Conservation (phyloP, 2,329 filamentous ascomycete genomes). For the Colletotrichum sp. region DNA sequence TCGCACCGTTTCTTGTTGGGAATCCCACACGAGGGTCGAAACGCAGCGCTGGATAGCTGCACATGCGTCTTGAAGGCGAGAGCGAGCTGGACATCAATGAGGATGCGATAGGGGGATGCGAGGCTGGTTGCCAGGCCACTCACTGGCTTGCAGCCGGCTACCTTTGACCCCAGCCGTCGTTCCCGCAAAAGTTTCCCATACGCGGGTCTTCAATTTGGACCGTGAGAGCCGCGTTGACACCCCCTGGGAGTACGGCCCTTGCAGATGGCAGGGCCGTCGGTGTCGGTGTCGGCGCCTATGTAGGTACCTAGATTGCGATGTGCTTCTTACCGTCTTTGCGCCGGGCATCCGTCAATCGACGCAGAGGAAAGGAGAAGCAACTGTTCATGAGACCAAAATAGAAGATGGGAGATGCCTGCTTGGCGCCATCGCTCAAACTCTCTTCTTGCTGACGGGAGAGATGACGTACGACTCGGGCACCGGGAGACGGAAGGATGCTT, state of each 20-base stretch:
- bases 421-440: not conserved
- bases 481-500: not conserved
- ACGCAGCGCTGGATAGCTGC: not conserved
- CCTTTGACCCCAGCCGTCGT: slow-evolving; percentile 1
- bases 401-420: slow-evolving; percentile 17
- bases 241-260: slow-evolving; percentile 7
- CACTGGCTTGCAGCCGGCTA: not conserved
- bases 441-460: slow-evolving; percentile 9
- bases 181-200: slow-evolving; percentile 6
- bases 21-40: not conserved
- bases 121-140: not conserved
- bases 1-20: not conserved
- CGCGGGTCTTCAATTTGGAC: slow-evolving; percentile 19
- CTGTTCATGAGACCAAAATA: not conserved
- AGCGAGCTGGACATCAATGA: not conserved
- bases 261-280: not conserved
- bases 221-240: slow-evolving; percentile 15
- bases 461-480: slow-evolving; percentile 18
- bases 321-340: not conserved
- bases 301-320: not conserved
- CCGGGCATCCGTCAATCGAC: not conserved
- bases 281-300: not conserved
- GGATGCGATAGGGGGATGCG: not conserved
- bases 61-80: not conserved
- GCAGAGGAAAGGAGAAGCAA: not conserved